Conservation (phyloP, 805 yeast genomes). For the Candida boleticola region DNA sequence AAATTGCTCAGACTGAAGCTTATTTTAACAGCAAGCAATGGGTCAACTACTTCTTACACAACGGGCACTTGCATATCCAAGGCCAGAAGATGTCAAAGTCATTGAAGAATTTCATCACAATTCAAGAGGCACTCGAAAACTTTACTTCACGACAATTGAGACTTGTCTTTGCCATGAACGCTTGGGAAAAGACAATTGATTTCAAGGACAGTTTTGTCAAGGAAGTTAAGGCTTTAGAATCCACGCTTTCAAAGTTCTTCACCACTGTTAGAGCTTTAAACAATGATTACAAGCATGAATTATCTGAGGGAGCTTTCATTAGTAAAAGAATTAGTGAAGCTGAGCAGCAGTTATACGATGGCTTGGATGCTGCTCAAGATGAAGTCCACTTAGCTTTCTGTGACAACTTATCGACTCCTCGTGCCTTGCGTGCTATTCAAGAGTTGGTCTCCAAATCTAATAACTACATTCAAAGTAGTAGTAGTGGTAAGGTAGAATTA, state of each 20-base stretch:
- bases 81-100: slow-evolving; percentile 98
- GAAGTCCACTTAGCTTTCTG: slow-evolving; percentile 77
- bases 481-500: slow-evolving; percentile 43
- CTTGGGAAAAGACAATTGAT: slow-evolving; percentile 91
- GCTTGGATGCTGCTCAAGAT: slow-evolving; percentile 50
- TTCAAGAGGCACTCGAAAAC: slow-evolving; percentile 77
- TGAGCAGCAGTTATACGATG: slow-evolving; percentile 57
- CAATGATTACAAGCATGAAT: slow-evolving; percentile 56
- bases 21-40: slow-evolving; percentile 86
- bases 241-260: slow-evolving; percentile 78
- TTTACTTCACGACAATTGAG: slow-evolving; percentile 82
- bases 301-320: slow-evolving; percentile 44
- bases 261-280: slow-evolving; percentile 80
- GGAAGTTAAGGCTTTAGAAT: slow-evolving; percentile 77
- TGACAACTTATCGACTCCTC: slow-evolving; percentile 83
- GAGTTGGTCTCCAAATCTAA: slow-evolving; percentile 73
- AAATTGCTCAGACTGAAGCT: slow-evolving; percentile 96
- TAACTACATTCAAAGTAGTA: slow-evolving; percentile 56
- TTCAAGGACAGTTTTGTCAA: slow-evolving; percentile 77
- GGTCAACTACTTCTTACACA: slow-evolving; percentile 95
- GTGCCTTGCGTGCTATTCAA: slow-evolving; percentile 59
- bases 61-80: slow-evolving; percentile 96
- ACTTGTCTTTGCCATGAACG: slow-evolving; percentile 83
- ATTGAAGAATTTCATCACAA: slow-evolving; percentile 91
- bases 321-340: slow-evolving; percentile 57